Evolutionary conservation across 345 rosid genomes (phyloP).

Genomic region (thale cress (Arabidopsis thaliana)): TAIR10.1 NC_003071.7:14424001-14424500

Average conservation of each 20-base stretch:
- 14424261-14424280: constrained; percentile 1
- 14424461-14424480: constrained; percentile 22
- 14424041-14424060: constrained; percentile 18
- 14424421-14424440: constrained; percentile 29
- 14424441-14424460: constrained; percentile 11
- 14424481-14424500: constrained; percentile 17
- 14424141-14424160: background rate
- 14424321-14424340: background rate
- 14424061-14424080: background rate
- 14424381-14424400: constrained; percentile 25
- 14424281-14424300: background rate
- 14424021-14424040: constrained; percentile 21
- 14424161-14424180: background rate
- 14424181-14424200: too few relatives aligned
- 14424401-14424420: background rate
- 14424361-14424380: constrained; percentile 36
- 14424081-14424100: background rate
- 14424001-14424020: constrained; percentile 21
- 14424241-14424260: background rate
- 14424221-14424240: background rate
- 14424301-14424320: constrained; percentile 2
- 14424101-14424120: background rate
- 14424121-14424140: background rate
- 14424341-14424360: constrained; percentile 12
- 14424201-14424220: background rate